These are phyloP conservation scores for Coelastrella sp. DNA, from an alignment of 139 green algal species.

Conservation along the genomic window DNA sequence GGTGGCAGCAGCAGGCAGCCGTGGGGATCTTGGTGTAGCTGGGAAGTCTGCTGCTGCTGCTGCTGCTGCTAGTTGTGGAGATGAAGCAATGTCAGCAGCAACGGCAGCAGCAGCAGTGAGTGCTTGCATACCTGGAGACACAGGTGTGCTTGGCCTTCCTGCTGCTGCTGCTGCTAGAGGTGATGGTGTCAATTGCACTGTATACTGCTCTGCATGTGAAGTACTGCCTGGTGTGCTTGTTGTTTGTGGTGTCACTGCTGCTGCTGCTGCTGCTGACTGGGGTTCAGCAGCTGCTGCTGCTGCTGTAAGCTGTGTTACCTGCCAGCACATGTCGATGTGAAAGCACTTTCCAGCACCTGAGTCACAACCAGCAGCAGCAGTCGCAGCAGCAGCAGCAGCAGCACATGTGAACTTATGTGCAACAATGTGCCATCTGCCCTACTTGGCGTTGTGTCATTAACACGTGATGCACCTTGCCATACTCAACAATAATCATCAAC, in stretches of 20 bases:
- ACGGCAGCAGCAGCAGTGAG: constrained; percentile 4
- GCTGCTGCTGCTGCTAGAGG: constrained; percentile 15
- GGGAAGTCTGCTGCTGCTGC: not conserved
- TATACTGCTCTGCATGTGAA: too few relatives aligned
- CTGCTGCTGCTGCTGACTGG: not conserved
- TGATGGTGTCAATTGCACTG: too few relatives aligned
- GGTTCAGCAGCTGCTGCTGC: not conserved
- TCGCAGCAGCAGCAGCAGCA: constrained; percentile 36
- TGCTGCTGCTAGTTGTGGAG: not conserved
- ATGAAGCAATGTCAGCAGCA: not conserved
- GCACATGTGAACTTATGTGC: not conserved
- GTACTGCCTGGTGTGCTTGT: too few relatives aligned
- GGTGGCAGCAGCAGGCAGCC: not conserved
- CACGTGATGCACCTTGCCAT: too few relatives aligned
- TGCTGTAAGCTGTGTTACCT: not conserved
- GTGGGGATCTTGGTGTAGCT: not conserved
- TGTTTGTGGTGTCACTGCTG: not conserved
- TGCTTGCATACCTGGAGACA: not conserved
- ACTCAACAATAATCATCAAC: too few relatives aligned
- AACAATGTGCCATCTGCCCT: not conserved
- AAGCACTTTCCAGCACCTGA: constrained; percentile 43
- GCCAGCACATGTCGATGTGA: constrained; percentile 30
- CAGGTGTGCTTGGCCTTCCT: not conserved
- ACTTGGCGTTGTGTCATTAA: not conserved
- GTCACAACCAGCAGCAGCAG: not conserved